A percentile compares a stretch with the other conserved stretches of the same genome.
These are phyloP conservation scores for Candida awuae DNA, from an alignment of 805 yeast genomes.

Conservation along the genomic window DNA sequence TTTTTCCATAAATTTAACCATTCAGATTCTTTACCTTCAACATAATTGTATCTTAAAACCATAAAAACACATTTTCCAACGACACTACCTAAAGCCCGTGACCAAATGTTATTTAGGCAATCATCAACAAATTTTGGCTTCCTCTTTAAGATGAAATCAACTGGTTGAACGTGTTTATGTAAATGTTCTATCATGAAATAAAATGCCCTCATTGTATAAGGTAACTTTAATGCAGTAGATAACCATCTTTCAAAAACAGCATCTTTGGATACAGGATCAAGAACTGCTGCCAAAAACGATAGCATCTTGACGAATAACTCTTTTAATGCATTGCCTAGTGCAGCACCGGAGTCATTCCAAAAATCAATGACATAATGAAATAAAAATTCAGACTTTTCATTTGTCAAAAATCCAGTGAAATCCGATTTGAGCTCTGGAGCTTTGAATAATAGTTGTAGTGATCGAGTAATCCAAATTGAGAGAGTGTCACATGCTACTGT, in stretches of 20 bases:
- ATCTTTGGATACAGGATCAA: slow-evolving; percentile 12
- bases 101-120: slow-evolving; percentile 43
- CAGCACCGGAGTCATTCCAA: slow-evolving; percentile 65
- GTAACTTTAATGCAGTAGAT: slow-evolving; percentile 32
- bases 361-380: slow-evolving; percentile 54
- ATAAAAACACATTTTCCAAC: slow-evolving; percentile 50
- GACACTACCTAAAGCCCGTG: slow-evolving; percentile 58
- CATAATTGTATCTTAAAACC: slow-evolving; percentile 29
- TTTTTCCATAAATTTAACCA: slow-evolving; percentile 52
- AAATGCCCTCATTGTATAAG: slow-evolving; percentile 48
- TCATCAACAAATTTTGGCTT: slow-evolving; percentile 40
- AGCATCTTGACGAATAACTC: slow-evolving; percentile 52
- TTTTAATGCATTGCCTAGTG: slow-evolving; percentile 60
- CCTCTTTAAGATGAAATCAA: slow-evolving; percentile 31
- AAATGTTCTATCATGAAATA: slow-evolving; percentile 55
- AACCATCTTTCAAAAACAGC: slow-evolving; percentile 39
- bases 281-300: slow-evolving; percentile 23
- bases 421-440: neutral
- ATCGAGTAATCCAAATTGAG: slow-evolving; percentile 56
- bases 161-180: slow-evolving; percentile 39
- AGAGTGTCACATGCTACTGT: slow-evolving; percentile 50
- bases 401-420: slow-evolving; percentile 9
- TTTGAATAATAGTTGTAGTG: slow-evolving; percentile 31
- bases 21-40: slow-evolving; percentile 15
- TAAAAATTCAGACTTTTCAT: slow-evolving; percentile 25